Evolutionary conservation across 768 basidiomycete genomes (phyloP).

Genomic region (Russula earlei): DNA sequence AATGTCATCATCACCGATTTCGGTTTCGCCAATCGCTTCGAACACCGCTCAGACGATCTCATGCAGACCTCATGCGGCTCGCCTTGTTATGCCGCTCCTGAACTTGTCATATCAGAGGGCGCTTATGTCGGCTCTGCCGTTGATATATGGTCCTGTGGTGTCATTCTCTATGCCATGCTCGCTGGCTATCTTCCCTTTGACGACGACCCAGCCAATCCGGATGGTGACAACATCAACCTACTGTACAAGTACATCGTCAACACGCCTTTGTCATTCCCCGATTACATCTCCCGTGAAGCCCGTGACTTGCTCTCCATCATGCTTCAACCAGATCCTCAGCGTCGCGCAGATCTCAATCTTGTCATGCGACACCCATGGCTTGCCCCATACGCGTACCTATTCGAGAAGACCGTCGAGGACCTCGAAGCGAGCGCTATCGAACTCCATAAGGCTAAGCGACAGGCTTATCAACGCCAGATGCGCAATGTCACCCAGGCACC

Average conservation of each 20-base stretch:
- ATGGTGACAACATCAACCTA: slow-evolving; percentile 98
- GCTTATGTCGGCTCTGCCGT: slow-evolving; percentile 81
- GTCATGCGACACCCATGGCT: slow-evolving; percentile 93
- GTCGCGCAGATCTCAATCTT: slow-evolving; percentile 61
- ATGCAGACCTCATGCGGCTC: slow-evolving; percentile 86
- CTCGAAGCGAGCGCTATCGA: slow-evolving; percentile 76
- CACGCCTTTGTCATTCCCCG: slow-evolving; percentile 95
- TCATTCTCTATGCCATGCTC: slow-evolving; percentile 86
- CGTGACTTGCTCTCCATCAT: slow-evolving; percentile 79
- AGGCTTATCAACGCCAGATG: slow-evolving; percentile 78
- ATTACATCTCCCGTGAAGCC: slow-evolving; percentile 80
- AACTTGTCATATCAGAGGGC: slow-evolving; percentile 75
- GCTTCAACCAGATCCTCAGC: slow-evolving; percentile 87
- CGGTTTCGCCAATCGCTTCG: slow-evolving; percentile 94
- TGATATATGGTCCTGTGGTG: slow-evolving; percentile 96
- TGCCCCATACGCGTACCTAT: slow-evolving; percentile 47
- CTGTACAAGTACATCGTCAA: slow-evolving; percentile 98
- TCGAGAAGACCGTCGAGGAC: slow-evolving; percentile 65
- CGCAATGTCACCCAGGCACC: slow-evolving; percentile 37
- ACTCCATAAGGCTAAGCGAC: slow-evolving; percentile 73
- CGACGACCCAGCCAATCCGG: slow-evolving; percentile 92
- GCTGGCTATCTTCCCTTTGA: slow-evolving; percentile 88
- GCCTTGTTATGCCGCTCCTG: slow-evolving; percentile 92
- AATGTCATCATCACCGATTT: slow-evolving; percentile 96
- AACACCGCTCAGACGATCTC: slow-evolving; percentile 42